These are phyloP conservation scores for Alternaria sp. DNA, from an alignment of 2,329 filamentous ascomycete species.

Conservation along the genomic window DNA sequence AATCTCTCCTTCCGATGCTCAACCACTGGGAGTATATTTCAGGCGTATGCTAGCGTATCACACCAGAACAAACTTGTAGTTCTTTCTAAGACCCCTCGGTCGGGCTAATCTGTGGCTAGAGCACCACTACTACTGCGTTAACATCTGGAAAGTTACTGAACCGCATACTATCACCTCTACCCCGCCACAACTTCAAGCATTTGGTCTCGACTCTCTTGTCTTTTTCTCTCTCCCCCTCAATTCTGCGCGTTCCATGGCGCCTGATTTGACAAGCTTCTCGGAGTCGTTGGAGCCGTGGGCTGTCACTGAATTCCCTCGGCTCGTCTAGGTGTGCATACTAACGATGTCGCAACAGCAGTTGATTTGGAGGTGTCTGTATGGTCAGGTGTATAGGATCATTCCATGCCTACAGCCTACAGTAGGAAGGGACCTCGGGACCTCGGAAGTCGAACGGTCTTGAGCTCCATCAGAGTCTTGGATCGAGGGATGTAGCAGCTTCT, in stretches of 20 bases:
- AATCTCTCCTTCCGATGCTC: not conserved
- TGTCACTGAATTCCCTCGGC: not conserved
- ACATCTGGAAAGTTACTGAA: not conserved
- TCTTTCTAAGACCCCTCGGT: not conserved
- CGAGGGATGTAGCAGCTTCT: not conserved
- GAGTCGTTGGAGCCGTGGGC: not conserved
- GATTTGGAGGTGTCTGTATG: not conserved
- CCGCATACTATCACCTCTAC: not conserved
- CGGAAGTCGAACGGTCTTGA: not conserved
- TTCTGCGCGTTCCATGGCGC: not conserved
- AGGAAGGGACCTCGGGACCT: not conserved
- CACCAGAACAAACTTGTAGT: not conserved
- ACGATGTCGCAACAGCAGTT: not conserved
- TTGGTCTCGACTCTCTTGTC: not conserved
- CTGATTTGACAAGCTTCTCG: not conserved
- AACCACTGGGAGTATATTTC: not conserved
- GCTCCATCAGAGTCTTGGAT: not conserved
- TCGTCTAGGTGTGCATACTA: not conserved
- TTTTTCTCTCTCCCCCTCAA: not conserved
- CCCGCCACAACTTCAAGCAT: not conserved
- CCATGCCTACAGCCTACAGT: not conserved
- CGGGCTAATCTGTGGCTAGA: not conserved
- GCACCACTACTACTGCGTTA: not conserved
- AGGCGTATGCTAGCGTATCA: not conserved
- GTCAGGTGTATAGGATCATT: not conserved